Evolutionary conservation across 1,284 basidiomycete species (phyloP).

Genomic region (Afroboletus lepidellus): DNA sequence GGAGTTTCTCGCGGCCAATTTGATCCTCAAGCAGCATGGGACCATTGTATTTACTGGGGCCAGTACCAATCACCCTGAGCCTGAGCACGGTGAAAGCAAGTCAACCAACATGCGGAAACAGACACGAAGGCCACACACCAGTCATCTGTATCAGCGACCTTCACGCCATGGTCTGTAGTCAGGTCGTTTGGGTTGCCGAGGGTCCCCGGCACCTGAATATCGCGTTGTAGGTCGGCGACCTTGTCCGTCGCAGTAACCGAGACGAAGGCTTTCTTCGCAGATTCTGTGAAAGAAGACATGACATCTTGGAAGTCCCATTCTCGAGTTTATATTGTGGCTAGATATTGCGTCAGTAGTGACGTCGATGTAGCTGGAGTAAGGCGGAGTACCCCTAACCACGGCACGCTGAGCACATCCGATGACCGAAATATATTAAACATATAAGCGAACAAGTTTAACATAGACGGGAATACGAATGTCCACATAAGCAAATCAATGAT

Average conservation of each 20-base stretch:
- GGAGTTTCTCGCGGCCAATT: conserved; percentile 68
- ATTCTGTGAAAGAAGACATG: conserved; percentile 25
- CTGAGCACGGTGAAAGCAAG: conserved; percentile 32
- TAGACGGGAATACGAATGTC: conserved; percentile 10
- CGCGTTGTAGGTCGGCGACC: conserved; percentile 42
- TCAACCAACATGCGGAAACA: conserved; percentile 7
- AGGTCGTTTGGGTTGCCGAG: conserved; percentile 35
- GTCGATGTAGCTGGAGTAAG: not conserved
- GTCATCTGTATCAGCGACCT: conserved; percentile 59
- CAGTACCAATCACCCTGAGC: conserved; percentile 46
- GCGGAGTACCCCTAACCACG: conserved; percentile 4
- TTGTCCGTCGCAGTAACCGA: conserved; percentile 19
- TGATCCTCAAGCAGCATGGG: conserved; percentile 67
- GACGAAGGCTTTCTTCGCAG: conserved; percentile 12
- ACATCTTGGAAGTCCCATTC: not conserved
- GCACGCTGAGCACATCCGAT: too few relatives aligned
- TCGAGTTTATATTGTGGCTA: not conserved
- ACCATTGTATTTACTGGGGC: conserved; percentile 42
- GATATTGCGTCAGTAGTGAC: conserved; percentile 29
- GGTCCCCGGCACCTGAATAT: conserved; percentile 40
- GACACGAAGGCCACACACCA: conserved; percentile 44
- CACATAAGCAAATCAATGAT: conserved; percentile 10
- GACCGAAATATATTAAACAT: conserved; percentile 15
- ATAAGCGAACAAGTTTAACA: conserved; percentile 14
- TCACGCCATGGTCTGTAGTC: conserved; percentile 65